Base-by-base conservation (phyloP, 2,329 filamentous ascomycete species). In the Clonostachys chloroleuca region DNA sequence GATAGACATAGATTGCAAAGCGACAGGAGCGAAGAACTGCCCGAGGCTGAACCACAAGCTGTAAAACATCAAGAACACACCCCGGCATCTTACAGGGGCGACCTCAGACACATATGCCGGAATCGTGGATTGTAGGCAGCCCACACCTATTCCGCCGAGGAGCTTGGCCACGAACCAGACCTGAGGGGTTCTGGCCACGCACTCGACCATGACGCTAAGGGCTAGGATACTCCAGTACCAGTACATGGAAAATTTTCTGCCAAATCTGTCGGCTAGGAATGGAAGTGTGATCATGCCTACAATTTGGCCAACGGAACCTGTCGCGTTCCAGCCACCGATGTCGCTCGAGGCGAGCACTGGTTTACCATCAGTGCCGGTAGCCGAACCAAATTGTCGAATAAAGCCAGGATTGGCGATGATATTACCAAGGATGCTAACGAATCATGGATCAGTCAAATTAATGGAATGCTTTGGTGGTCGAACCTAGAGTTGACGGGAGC, bases 1-100 rank as follows among this genome's bases (percentile, higher is more conserved):
- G 8, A 52, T 47, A 37, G 60, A 61, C 3, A 73, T 56, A 3
- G 54, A 47, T 18, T 72, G 61, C 4, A 74, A 55, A 1, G 69
- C 69, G 0, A 74, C 59, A 5, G 64, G 66, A 3, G 66, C 69
- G 35, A 67, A 68, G 34, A 74, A 64, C 16, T 63, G 60, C 2
- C 72, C 72, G 1, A 73, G 33, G 2, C 65, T 64, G 51, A 66
- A 73, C 72, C 72, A 75, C 51, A 71, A 63, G 44, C 58, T 68
- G 48, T 72, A 70, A 6, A 60, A 58, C 51, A 72, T 70, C 34
- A 72, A 61, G 3, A 63, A 36, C 3, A 66, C 62, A 18, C 70
- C 71, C 16, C 68, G 59, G 1, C 70, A 57, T 8, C 68, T 63
- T 0, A 66, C 64, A 1, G 70, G 70, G 0, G 70, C 64, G 1